Conservation (phyloP, 495 filamentous ascomycete species). For the Margaritispora aquatica region DNA sequence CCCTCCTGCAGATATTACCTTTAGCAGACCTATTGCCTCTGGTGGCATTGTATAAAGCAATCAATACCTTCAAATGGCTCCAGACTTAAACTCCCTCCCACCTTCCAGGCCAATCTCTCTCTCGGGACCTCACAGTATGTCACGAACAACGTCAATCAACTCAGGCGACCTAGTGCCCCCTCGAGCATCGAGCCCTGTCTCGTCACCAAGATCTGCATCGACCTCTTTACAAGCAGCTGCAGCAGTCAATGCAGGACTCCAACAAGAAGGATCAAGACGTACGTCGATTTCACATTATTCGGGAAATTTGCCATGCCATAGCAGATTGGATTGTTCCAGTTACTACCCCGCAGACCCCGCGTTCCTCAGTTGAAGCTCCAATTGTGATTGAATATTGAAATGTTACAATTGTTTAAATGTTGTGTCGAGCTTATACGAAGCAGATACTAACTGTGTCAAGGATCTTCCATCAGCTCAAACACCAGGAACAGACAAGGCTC, state of each 20-base stretch:
- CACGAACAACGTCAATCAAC: slow-evolving; percentile 27
- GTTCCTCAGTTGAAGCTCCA: no score
- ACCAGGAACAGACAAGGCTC: slow-evolving; percentile 48
- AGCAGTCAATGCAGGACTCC: slow-evolving; percentile 63
- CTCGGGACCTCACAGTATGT: slow-evolving; percentile 38
- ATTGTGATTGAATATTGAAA: no score
- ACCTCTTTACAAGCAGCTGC: slow-evolving; percentile 61
- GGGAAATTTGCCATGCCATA: not conserved
- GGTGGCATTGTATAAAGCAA: not conserved
- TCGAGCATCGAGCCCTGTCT: slow-evolving; percentile 39
- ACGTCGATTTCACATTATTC: slow-evolving; percentile 1
- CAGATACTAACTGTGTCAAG: no score
- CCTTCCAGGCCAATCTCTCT: slow-evolving; percentile 39
- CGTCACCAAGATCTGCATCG: slow-evolving; percentile 53
- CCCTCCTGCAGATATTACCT: slow-evolving; percentile 7
- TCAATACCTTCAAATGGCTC: slow-evolving; percentile 40
- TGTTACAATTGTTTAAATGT: no score
- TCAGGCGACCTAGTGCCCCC: slow-evolving; percentile 26
- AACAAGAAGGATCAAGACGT: slow-evolving; percentile 54
- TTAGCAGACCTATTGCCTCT: no score
- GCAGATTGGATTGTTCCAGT: not conserved
- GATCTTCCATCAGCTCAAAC: slow-evolving; percentile 48
- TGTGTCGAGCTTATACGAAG: no score
- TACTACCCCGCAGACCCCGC: no score
- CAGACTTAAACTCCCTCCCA: slow-evolving; percentile 72